Conservation (phyloP, 2,329 filamentous ascomycete genomes). For the Calonectria naviculata region DNA sequence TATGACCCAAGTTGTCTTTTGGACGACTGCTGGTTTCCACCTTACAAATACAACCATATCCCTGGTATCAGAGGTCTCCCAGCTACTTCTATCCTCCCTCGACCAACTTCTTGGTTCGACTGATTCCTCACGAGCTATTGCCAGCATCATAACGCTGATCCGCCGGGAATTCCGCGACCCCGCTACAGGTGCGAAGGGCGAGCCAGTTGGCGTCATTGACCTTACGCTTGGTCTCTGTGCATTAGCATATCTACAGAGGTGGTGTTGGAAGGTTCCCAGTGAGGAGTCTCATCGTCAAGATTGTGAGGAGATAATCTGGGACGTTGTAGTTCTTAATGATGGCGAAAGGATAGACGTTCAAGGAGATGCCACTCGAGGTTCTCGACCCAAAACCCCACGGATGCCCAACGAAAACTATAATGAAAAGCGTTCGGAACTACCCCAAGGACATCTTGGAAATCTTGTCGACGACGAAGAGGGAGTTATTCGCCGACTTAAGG, state of each 20-base stretch:
- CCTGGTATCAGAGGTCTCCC: constrained; percentile 66
- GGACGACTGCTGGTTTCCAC: constrained; percentile 70
- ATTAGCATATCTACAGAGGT: constrained; percentile 70
- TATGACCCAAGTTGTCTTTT: constrained; percentile 69
- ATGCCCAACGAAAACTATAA: constrained; percentile 5
- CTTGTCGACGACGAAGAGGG: constrained; percentile 53
- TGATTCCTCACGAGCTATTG: constrained; percentile 75
- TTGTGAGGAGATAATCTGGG: constrained; percentile 72
- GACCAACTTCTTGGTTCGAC: constrained; percentile 76
- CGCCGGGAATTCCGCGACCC: constrained; percentile 73
- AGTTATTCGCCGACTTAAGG: constrained; percentile 56
- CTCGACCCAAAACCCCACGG: neutral
- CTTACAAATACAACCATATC: constrained; percentile 66
- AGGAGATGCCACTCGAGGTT: neutral
- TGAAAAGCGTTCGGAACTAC: neutral
- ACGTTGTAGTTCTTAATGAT: constrained; percentile 71
- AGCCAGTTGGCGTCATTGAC: constrained; percentile 70
- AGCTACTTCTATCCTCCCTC: constrained; percentile 67
- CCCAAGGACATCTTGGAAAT: neutral
- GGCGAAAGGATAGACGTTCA: constrained; percentile 68
- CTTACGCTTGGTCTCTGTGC: constrained; percentile 70
- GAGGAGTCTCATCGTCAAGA: constrained; percentile 59
- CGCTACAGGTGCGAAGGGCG: constrained; percentile 67
- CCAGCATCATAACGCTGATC: constrained; percentile 73
- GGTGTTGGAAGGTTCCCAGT: constrained; percentile 62